Evolutionary conservation across 1,284 basidiomycete species (phyloP), one percentile per base, ranked within the genome.

Genomic region (Trametes versicolor): DNA sequence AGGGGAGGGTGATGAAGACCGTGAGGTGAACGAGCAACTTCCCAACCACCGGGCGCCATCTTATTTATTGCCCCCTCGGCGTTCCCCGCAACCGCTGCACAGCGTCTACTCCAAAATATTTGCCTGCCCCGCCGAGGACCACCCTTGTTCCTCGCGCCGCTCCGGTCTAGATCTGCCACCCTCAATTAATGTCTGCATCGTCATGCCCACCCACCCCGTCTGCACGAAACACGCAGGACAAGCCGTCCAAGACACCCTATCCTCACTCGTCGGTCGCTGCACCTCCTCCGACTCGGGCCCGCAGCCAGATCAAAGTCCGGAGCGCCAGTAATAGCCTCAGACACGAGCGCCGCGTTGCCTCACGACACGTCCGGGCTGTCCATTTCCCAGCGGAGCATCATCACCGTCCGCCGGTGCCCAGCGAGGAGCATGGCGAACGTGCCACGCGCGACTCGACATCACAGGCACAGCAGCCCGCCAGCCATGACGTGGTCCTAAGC

Each of bases 1-100:
- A 69, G 67, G 47, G 54, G 67, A 69, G 70, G 68, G 71, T 60
- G 65, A 70, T 65, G 69, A 71, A 71, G 66, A 72, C 71, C 73
- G 71, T 47, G 67, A 66, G 66, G 66, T 62, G 45, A 61, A 74
- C 66, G 72, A 69, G 66, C 67, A 60, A 67, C 70, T 62, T 66
- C 66, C 69, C 64, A 70, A 41, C 15, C 8, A 57, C 66, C 60
- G 41, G 19, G 41, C 55, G 52, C 41, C 25, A 23, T 39, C 54
- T 39, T 64, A 32, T 69, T 65, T 71, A 73, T 69, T 36, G 21
- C 39, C 36, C 54, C 56, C 41, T 48, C 64, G 67, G 62, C 51
- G 58, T 50, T 50, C 66, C 36, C 68, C 65, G 65, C 53, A 62
- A 55, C 39, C 67, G 61, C 64, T 52, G 48, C 54, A 61, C 50